phyloP scores from a whole-genome alignment of 305 asterid genomes.

The Solanum chacoense region DNA sequence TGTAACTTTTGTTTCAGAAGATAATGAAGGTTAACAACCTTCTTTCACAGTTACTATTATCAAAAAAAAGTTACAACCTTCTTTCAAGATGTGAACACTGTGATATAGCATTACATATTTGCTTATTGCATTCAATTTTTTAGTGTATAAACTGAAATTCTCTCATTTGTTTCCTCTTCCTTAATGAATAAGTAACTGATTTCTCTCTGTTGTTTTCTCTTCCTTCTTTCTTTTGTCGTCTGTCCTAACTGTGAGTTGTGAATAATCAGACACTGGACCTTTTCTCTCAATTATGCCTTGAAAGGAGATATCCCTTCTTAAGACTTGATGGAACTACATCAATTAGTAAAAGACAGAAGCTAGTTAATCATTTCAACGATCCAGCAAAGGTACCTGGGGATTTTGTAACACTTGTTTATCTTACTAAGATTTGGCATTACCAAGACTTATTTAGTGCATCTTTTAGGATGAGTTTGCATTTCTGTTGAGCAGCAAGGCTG shows the following conservation, averaged over 20 bases:
- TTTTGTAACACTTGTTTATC: constrained; percentile 11
- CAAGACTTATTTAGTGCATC: constrained; percentile 4
- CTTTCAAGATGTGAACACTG: neutral
- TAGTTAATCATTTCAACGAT: constrained; percentile 87
- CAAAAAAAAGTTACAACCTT: no score
- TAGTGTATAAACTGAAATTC: neutral
- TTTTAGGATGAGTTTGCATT: constrained; percentile 92
- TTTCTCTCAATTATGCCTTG: constrained; percentile 90
- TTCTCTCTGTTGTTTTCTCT: neutral
- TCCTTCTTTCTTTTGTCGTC: constrained; percentile 2
- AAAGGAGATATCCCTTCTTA: constrained; percentile 87
- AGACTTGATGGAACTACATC: constrained; percentile 95
- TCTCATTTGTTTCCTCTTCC: neutral
- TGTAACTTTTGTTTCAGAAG: neutral
- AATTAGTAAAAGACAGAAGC: constrained; percentile 88
- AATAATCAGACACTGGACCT: constrained; percentile 79
- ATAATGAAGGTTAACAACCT: neutral
- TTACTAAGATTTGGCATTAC: constrained; percentile 6
- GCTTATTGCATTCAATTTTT: neutral
- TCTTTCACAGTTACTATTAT: no score
- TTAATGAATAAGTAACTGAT: neutral
- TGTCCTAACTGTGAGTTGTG: constrained; percentile 12
- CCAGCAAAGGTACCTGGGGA: constrained; percentile 47
- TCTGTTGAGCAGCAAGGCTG: constrained; percentile 98
- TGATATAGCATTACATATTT: neutral